A percentile compares a stretch with the other conserved stretches of the same genome.
These are phyloP conservation scores for Euphorbia schlechtendalii DNA, from an alignment of 441 rosid genomes.

Conservation along the genomic window DNA sequence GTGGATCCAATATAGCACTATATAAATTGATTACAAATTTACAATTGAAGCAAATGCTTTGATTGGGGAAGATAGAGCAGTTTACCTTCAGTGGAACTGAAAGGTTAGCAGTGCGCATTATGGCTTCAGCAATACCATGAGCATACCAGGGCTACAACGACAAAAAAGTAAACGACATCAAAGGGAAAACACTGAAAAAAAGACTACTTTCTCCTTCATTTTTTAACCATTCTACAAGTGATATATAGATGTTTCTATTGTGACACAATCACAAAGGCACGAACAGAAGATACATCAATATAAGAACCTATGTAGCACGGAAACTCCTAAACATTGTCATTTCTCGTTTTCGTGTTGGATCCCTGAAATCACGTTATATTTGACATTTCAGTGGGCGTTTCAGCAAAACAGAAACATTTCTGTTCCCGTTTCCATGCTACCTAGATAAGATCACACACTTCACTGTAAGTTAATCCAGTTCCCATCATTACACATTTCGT, in stretches of 20 bases:
- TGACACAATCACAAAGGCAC: background rate
- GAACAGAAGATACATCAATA: too few species aligned
- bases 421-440: too few species aligned
- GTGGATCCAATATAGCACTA: background rate
- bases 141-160: slow-evolving; percentile 91
- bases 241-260: background rate
- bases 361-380: too few species aligned
- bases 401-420: too few species aligned
- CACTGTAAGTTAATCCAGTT: background rate
- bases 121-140: slow-evolving; percentile 95
- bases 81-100: slow-evolving; percentile 77
- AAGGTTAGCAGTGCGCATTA: slow-evolving; percentile 77
- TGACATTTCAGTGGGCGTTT: too few species aligned
- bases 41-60: background rate
- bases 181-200: background rate
- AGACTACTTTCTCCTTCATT: background rate
- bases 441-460: background rate
- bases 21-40: background rate
- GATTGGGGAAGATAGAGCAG: slow-evolving; percentile 12
- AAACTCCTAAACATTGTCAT: too few species aligned
- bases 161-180: slow-evolving; percentile 8
- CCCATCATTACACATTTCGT: background rate
- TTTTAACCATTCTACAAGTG: background rate
- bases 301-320: too few species aligned
- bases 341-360: too few species aligned